A percentile compares a stretch with the other conserved stretches of the same genome.
Conservation (phyloP, 345 rosid genomes). For the Excoecaria agallocha region DNA sequence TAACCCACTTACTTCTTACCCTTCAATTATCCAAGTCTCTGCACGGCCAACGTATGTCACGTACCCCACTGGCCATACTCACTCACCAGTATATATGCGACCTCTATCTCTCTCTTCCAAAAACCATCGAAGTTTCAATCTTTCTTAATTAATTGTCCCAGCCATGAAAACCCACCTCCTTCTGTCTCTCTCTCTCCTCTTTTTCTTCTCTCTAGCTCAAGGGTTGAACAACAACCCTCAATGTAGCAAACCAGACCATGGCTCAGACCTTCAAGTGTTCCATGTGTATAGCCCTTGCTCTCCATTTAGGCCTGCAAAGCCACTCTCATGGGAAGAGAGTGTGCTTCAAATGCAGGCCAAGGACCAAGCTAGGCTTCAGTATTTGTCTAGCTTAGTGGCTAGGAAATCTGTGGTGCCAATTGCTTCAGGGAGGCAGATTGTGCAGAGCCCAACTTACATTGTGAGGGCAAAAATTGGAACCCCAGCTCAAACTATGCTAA, state of each 20-base stretch:
- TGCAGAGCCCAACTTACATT: slow-evolving; percentile 82
- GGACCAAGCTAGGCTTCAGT: slow-evolving; percentile 70
- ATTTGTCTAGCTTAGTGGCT: slow-evolving; percentile 65
- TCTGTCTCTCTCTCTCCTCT: slow-evolving; percentile 20
- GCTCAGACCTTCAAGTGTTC: slow-evolving; percentile 70
- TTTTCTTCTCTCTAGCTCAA: slow-evolving; percentile 33
- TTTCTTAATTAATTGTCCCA: background rate
- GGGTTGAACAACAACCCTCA: slow-evolving; percentile 31
- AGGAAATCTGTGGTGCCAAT: slow-evolving; percentile 69
- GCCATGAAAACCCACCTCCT: slow-evolving; percentile 34
- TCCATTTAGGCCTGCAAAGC: slow-evolving; percentile 52
- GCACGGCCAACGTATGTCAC: background rate
- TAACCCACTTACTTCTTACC: slow-evolving; percentile 22
- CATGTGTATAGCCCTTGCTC: slow-evolving; percentile 77
- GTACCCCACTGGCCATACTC: slow-evolving; percentile 18
- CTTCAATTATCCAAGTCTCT: background rate
- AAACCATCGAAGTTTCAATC: slow-evolving; percentile 12
- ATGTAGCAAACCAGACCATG: slow-evolving; percentile 46
- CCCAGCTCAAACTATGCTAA: slow-evolving; percentile 74
- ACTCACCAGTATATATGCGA: slow-evolving; percentile 22
- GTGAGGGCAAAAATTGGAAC: slow-evolving; percentile 73
- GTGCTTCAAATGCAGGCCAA: slow-evolving; percentile 61
- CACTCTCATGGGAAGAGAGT: slow-evolving; percentile 75
- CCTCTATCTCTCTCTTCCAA: background rate
- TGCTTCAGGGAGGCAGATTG: slow-evolving; percentile 78